phyloP scores from a whole-genome alignment of 108 stramenopile genomes.

The Pseudonitzschia pungens region DNA sequence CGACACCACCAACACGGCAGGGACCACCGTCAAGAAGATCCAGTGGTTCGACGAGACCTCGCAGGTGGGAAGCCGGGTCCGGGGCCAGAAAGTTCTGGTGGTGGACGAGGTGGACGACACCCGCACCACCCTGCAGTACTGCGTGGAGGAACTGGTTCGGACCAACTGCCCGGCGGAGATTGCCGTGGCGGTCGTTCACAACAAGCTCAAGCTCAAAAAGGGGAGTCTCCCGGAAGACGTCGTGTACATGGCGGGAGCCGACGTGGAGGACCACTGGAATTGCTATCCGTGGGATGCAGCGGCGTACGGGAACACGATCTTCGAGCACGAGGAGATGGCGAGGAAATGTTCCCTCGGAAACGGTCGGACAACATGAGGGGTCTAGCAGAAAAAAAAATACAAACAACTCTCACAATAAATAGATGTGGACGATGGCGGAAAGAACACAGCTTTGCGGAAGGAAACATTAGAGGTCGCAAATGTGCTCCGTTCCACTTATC shows the following conservation, averaged over 20 bases:
- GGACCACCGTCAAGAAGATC: conserved; percentile 11
- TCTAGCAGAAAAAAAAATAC: too few relatives aligned
- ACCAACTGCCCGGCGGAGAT: conserved; percentile 21
- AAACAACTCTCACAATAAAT: too few relatives aligned
- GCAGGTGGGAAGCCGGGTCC: conserved; percentile 29
- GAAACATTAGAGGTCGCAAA: too few relatives aligned
- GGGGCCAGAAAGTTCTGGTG: conserved; percentile 37
- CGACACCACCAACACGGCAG: conserved; percentile 34
- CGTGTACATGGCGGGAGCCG: conserved; percentile 35
- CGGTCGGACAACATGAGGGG: background rate
- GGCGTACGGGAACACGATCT: conserved; percentile 37
- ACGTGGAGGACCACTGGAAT: conserved; percentile 47
- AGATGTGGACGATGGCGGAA: too few relatives aligned
- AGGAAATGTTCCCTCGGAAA: conserved; percentile 20
- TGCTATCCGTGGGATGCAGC: conserved; percentile 56
- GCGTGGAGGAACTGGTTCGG: conserved; percentile 30
- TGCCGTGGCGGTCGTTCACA: conserved; percentile 44
- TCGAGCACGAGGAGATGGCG: conserved; percentile 37
- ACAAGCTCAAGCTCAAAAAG: conserved; percentile 43
- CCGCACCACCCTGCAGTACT: conserved; percentile 40
- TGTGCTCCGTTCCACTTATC: too few relatives aligned
- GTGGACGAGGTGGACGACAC: conserved; percentile 56
- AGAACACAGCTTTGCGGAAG: too few relatives aligned
- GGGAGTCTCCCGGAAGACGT: conserved; percentile 34
- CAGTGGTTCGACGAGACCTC: conserved; percentile 44